These are phyloP conservation scores for Allium sativum DNA, from an alignment of 106 monocot species.

Conservation along the genomic window DNA sequence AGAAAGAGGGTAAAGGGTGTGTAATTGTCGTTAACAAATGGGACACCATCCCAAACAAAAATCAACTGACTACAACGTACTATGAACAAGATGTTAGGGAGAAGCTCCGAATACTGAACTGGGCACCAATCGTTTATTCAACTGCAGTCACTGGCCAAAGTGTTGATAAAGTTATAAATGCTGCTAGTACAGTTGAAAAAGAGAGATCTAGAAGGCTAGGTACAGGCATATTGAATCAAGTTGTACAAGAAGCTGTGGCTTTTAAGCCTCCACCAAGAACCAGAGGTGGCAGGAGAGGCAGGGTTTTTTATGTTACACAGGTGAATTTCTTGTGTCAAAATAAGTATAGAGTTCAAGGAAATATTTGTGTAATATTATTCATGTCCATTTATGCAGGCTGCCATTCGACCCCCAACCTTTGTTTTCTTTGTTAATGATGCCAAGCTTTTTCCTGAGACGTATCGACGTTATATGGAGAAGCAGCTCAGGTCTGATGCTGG, in stretches of 20 bases:
- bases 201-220: constrained; percentile 89
- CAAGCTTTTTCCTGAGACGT: constrained; percentile 88
- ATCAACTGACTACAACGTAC: constrained; percentile 52
- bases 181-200: constrained; percentile 79
- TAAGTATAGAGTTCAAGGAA: no score
- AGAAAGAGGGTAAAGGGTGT: constrained; percentile 96
- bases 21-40: constrained; percentile 96
- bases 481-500: constrained; percentile 80
- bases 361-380: no score
- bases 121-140: constrained; percentile 95
- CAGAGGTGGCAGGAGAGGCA: constrained; percentile 88
- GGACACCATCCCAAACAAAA: constrained; percentile 96
- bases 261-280: constrained; percentile 96
- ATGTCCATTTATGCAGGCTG: constrained; percentile 48
- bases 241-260: constrained; percentile 75
- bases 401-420: constrained; percentile 88
- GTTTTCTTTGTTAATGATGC: constrained; percentile 97
- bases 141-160: constrained; percentile 66
- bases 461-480: constrained; percentile 96
- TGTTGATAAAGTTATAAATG: constrained; percentile 77
- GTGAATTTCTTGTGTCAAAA: constrained; percentile 16
- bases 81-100: constrained; percentile 94
- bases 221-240: constrained; percentile 83
- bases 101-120: constrained; percentile 77
- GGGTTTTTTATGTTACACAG: constrained; percentile 88